phyloP scores from a whole-genome alignment of 2,329 filamentous ascomycete species.

The Fusarium coicis region DNA sequence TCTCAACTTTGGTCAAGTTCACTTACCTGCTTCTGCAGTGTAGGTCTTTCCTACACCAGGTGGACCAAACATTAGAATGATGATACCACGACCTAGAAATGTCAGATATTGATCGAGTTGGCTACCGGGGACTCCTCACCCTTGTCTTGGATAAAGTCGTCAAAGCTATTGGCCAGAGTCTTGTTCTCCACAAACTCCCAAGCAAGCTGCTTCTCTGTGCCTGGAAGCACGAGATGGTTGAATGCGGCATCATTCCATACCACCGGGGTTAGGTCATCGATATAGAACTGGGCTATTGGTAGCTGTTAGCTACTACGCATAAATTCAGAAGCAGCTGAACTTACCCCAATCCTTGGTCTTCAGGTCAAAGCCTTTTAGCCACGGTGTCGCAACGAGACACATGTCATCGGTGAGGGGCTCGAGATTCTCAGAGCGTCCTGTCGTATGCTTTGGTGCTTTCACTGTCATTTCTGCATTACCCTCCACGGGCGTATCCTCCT shows the following conservation, averaged over 20 bases:
- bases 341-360: conserved; percentile 46
- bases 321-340: fast-evolving
- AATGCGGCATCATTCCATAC: conserved; percentile 52
- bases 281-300: not conserved
- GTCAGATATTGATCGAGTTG: not conserved
- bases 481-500: not conserved
- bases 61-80: conserved; percentile 57
- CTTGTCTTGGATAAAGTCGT: conserved; percentile 52
- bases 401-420: conserved; percentile 48
- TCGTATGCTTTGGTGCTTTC: not conserved
- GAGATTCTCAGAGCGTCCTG: conserved; percentile 40
- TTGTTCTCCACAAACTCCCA: conserved; percentile 54
- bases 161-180: conserved; percentile 42
- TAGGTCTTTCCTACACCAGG: conserved; percentile 60
- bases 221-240: conserved; percentile 51
- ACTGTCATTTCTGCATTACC: conserved; percentile 6
- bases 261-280: not conserved
- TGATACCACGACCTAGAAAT: conserved; percentile 50
- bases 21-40: conserved; percentile 52
- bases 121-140: not conserved
- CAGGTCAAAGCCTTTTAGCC: conserved; percentile 52
- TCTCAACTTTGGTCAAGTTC: no score
- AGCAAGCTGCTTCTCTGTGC: conserved; percentile 51
- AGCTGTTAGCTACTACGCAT: not conserved
- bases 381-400: conserved; percentile 49